Evolutionary conservation across 345 rosid genomes (phyloP), one percentile per base, ranked within the genome.

Genomic region (Combretum micranthum): DNA sequence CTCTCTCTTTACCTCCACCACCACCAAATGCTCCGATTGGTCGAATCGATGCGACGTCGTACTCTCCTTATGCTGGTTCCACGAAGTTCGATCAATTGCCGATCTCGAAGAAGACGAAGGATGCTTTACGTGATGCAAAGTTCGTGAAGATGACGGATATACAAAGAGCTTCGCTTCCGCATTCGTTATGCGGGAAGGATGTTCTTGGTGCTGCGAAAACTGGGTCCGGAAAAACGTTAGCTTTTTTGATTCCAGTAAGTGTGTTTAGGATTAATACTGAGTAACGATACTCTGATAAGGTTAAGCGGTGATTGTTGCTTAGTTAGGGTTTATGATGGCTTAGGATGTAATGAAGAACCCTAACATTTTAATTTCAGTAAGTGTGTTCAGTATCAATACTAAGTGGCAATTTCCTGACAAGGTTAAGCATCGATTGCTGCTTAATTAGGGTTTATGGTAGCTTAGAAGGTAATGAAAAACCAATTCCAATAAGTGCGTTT

Each of bases 161-260:
- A 9, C 99, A 93, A 62, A 80, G 88, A 46, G 96, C 97, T 2
- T 78, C 94, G 50, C 60, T 93, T 69, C 96, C 99, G 13, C 97
- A 92, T 51, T 71, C 95, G 15, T 77, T 92, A 57, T 88, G 95
- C 47, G 93, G 94, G 13, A 77, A 94, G 54, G 97, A 93, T 73
- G 72, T 87, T 52, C 83, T 93, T 15, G 99, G 99, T 15, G 99
- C 99, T 0, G 99, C 99, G 0, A 83, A 86, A 74, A 92, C 97
- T 42, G 97, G 99, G 37, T 92, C 99, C 0, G 99, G 96, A 20
- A 89, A 93, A 75, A 89, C 99, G 2, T 76, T 93, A 2, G 97
- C 97, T 58, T 93, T 93, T 72, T 73, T 86, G 48, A 79, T 93
- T 26, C 96, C 97, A 44, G 99, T 89, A 52, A 79, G 93, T 72